Conservation (phyloP, 345 rosid genomes). For the Citrus inodora region DNA sequence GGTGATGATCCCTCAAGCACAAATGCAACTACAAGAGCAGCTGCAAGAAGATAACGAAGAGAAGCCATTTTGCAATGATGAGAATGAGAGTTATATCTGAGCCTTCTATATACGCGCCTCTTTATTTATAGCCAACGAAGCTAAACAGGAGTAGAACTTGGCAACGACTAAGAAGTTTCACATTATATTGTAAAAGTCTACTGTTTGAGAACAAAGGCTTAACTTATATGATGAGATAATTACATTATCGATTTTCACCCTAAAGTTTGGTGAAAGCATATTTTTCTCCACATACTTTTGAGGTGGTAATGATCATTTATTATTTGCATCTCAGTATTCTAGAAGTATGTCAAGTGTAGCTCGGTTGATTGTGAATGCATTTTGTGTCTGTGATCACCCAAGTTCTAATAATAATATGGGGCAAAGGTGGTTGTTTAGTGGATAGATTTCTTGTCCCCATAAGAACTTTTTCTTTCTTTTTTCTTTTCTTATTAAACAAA, state of each 20-base stretch:
- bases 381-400: too few relatives aligned
- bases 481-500: too few relatives aligned
- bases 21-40: conserved; percentile 1
- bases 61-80: conserved; percentile 6
- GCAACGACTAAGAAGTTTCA: not conserved
- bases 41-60: not conserved
- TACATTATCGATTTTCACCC: not conserved
- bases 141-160: not conserved
- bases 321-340: too few relatives aligned
- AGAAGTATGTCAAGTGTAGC: too few relatives aligned
- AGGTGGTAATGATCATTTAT: too few relatives aligned
- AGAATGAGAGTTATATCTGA: not conserved
- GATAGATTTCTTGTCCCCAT: too few relatives aligned
- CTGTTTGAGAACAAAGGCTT: not conserved
- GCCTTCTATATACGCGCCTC: not conserved
- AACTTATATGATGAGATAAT: not conserved
- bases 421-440: too few relatives aligned
- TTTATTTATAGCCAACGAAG: not conserved
- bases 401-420: too few relatives aligned
- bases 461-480: too few relatives aligned
- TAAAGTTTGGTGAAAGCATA: not conserved
- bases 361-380: too few relatives aligned
- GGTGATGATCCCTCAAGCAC: conserved; percentile 10
- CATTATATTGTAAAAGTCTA: not conserved
- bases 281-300: not conserved